Evolutionary conservation across 2,329 filamentous ascomycete species (phyloP), one percentile per base, ranked within the genome.

Genomic region (Rhynchosporium agropyri): DNA sequence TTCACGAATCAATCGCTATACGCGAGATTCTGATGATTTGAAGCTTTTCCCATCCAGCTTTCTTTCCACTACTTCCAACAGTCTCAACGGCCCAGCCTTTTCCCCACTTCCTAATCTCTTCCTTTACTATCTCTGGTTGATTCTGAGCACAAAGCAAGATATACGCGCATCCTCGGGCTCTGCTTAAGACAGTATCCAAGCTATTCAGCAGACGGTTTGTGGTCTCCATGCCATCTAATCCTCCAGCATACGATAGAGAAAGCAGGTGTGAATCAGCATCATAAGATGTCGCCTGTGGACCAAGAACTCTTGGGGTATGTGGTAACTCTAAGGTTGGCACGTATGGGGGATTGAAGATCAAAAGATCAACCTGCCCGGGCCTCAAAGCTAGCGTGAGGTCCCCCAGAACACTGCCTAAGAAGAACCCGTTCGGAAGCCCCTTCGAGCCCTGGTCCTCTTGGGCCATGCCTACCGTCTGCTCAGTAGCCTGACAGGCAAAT

Each of bases 321-420:
- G 94, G 93, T 63, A 96, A 78, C 46, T 87, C 84, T 31, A 88
- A 83, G 2, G 93, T 96, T 1, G 95, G 95, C 13, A 99, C 95
- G 74, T 99, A 99, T 0, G 95, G 95, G 59, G 95, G 95, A 74
- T 99, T 99, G 82, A 98, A 99, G 33, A 99, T 83, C 66, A 99
- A 82, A 10, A 99, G 83, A 74, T 99, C 95, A 4, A 96, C 83
- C 45, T 78, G 77, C 2, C 81, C 79, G 0, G 78, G 73, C 7
- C 83, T 81, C 46, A 96, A 77, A 0, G 88, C 79, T 2, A 83
- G 76, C 4, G 83, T 81, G 0, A 99, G 81, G 73, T 98, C 91
- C 1, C 85, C 88, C 63, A 86, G 86, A 31, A 89, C 74, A 20
- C 88, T 84, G 46, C 86, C 89, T 7, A 95, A 76, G 69, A 89